Evolutionary conservation across 257 asterid genomes (phyloP).

Genomic region (Rubia yunnanensis): DNA sequence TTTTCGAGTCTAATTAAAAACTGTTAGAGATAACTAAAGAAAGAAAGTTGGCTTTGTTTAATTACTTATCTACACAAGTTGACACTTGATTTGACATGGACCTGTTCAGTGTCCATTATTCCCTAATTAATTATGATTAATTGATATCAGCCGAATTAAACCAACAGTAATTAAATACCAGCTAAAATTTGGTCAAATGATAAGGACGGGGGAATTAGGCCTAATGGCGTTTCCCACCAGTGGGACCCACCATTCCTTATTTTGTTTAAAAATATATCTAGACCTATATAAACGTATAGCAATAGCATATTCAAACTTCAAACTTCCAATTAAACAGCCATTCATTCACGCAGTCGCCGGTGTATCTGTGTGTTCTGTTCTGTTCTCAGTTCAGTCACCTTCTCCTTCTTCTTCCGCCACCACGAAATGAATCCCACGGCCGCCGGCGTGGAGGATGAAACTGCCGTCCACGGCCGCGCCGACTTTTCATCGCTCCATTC

Average conservation of each 20-base stretch:
- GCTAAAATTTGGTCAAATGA: slow-evolving; percentile 3
- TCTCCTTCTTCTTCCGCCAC: not conserved
- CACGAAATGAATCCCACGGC: not conserved
- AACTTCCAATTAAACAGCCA: not conserved
- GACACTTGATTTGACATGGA: not conserved
- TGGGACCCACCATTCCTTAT: not conserved
- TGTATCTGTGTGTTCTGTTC: not conserved
- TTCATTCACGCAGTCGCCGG: not conserved
- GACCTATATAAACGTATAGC: not conserved
- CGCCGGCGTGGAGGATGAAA: slow-evolving; percentile 20
- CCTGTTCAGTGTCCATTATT: not conserved
- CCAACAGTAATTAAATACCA: not conserved
- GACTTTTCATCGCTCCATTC: slow-evolving; percentile 41
- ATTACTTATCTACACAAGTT: too few relatives aligned
- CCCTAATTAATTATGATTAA: not conserved
- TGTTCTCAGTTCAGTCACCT: not conserved
- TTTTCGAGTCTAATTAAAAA: slow-evolving; percentile 6
- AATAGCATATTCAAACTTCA: not conserved
- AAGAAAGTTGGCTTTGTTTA: not conserved
- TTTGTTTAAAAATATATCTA: not conserved
- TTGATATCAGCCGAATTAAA: not conserved
- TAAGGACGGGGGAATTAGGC: not conserved
- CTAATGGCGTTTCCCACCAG: not conserved
- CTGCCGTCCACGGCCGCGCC: slow-evolving; percentile 8
- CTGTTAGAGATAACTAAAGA: not conserved